Evolutionary conservation across 2,329 filamentous ascomycete genomes (phyloP), one percentile per base, ranked within the genome.

Genomic region (Sarocladium strictum): DNA sequence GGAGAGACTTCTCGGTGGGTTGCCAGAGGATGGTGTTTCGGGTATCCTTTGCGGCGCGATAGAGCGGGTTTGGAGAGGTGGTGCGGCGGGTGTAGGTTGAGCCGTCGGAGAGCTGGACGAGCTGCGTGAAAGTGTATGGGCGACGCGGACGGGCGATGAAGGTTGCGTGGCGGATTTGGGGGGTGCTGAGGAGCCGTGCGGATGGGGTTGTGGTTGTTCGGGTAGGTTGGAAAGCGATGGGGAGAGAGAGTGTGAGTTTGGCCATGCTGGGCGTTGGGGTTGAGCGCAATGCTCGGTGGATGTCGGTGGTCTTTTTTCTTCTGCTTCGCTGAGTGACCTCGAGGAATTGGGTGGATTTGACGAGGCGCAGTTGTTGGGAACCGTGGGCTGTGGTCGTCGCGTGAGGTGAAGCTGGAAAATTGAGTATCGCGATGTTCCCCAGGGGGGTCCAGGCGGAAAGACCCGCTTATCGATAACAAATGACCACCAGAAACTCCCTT

Each of bases 111-210:
- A 97, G 86, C 54, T 91, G 92, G 61, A 99, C 79, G 57, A 99
- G 82, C 74, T 99, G 94, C n/a, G 93, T 97, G 78, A 97, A 97
- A 62, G 87, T 90, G 79, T 97, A 97, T 40, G 94, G 93, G 5
- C 92, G 84, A 66, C 91, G 88, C n/a, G 91, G 91, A 15, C 94
- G 90, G 58, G 81, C 81, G 67, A 97, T 83, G 59, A 96, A 87
- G 23, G 89, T 91, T 53, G 94, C 94, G 68, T 90, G 84, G 57
- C 91, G 86, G 67, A 84, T 77, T 74, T 92, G 87, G 51, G 57
- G 71, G 73, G 70, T 61, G 60, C 41, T 68, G 57, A 64, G 58
- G 4, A 55, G 56, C 23, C 61, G 57, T 56, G 61, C 54, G 57
- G 63, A 60, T 52, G 60, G 58, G 57, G 55, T 26, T 43, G 64